These are phyloP conservation scores for Fusarium penzigii DNA, from an alignment of 2,329 filamentous ascomycete genomes.

Conservation along the genomic window DNA sequence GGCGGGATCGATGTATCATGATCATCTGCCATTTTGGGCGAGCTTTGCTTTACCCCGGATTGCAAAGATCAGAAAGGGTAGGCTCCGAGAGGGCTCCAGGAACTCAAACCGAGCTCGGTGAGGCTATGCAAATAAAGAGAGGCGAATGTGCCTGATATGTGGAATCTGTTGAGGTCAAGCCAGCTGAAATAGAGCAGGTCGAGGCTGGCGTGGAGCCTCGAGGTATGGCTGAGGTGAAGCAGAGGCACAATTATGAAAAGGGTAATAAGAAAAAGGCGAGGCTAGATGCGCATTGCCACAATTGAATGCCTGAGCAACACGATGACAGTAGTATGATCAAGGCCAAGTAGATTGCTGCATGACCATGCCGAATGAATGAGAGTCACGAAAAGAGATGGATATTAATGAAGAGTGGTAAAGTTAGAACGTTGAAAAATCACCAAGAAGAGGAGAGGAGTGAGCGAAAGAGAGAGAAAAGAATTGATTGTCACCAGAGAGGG, in stretches of 20 bases:
- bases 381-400: not conserved
- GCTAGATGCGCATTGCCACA: slow-evolving; percentile 8
- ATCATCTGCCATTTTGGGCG: slow-evolving; percentile 23
- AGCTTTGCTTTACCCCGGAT: not conserved
- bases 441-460: not conserved
- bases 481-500: not conserved
- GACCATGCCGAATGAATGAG: not conserved
- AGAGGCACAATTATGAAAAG: slow-evolving; percentile 14
- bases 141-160: slow-evolving; percentile 2
- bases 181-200: slow-evolving; percentile 17
- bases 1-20: slow-evolving; percentile 22
- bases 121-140: slow-evolving; percentile 27
- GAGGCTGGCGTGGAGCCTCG: slow-evolving; percentile 23
- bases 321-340: not conserved
- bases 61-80: slow-evolving; percentile 9
- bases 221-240: not conserved
- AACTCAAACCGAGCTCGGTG: slow-evolving; percentile 5
- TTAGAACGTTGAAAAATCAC: not conserved
- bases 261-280: slow-evolving; percentile 7
- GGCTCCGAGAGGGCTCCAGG: slow-evolving; percentile 1
- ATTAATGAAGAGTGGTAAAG: not conserved
- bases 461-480: not conserved
- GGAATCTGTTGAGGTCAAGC: slow-evolving; percentile 16
- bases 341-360: not conserved
- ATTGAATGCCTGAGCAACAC: not conserved